Evolutionary conservation across 176 grass and related monocot genomes (phyloP), one percentile per base, ranked within the genome.

Genomic region (maize (Zea mays)): DNA sequence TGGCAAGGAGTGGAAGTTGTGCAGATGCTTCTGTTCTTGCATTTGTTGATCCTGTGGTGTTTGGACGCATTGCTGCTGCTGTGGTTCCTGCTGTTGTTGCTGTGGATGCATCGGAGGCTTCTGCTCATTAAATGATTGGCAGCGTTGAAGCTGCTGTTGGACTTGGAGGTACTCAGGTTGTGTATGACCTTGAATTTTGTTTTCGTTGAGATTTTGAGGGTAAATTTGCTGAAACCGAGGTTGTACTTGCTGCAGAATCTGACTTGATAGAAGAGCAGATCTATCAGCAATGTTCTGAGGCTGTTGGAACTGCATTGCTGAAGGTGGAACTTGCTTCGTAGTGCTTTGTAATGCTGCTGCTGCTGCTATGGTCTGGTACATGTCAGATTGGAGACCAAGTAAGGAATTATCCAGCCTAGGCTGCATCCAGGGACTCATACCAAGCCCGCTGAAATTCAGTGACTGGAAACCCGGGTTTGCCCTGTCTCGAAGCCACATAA

Each of bases 271-370:
- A 75, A 89, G 72, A 75, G 82, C 8, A 62, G 77, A 68, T 73
- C 85, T 84, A 81, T 80, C 70, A 79, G 43, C 75, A 74, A 69
- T 78, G 45, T 86, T 89, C 13, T 93, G 82, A 70, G 87, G 76
- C 77, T 89, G 89, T 73, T 92, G 95, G 80, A 94, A 97, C 75
- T 94, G 95, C 85, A 97, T 67, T 51, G 93, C 54, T 43, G 83
- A 50, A 35, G 92, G 77, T 10, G 74, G 72, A 58, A 87, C 38
- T 80, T 92, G 88, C 86, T 94, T 97, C 16, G 59, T n/a, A 7
- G 47, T 86, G 86, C 59, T 85, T 44, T 67, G 83, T 77, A 86
- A 78, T 47, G 78, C 72, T 66, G 82, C 79, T 58, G 87, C 78
- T 69, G 84, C 65, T 15, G 81, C 79, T 71, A 97, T 70, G 13